These are phyloP conservation scores for Paecilomyces sp. DNA, from an alignment of 2,329 filamentous ascomycete genomes.

Conservation along the genomic window DNA sequence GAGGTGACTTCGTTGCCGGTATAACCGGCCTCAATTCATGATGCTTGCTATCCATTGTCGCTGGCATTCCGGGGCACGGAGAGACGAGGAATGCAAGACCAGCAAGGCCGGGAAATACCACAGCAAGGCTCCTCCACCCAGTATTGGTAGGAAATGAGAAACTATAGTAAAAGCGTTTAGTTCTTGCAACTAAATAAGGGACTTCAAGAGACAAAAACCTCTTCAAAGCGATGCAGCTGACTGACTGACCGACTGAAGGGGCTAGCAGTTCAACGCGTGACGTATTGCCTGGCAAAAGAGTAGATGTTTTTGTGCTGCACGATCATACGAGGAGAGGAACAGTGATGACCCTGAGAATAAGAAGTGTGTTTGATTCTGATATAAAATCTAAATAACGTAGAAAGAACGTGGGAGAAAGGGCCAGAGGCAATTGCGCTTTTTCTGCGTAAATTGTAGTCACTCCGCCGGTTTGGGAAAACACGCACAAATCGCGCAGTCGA, in stretches of 20 bases:
- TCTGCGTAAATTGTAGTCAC: slow-evolving; percentile 17
- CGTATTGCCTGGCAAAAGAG: neutral
- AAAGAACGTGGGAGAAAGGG: neutral
- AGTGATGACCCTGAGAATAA: neutral
- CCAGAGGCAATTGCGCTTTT: slow-evolving; percentile 18
- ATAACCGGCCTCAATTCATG: neutral
- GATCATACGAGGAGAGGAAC: neutral
- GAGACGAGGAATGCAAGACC: neutral
- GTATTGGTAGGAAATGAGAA: neutral
- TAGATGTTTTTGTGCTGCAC: neutral
- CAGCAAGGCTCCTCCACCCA: neutral
- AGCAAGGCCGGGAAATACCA: neutral
- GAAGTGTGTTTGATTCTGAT: neutral
- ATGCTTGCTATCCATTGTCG: neutral
- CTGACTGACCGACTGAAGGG: neutral
- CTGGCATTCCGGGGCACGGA: neutral
- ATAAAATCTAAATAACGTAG: neutral
- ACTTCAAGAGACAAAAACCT: neutral
- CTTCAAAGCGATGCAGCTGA: neutral
- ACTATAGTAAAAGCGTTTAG: neutral
- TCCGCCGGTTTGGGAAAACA: slow-evolving; percentile 10
- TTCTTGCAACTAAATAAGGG: neutral
- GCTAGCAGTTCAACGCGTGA: neutral
- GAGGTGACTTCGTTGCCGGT: neutral
- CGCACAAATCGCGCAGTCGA: slow-evolving; percentile 29